Evolutionary conservation across 176 grass and related monocot species (phyloP).

Genomic region (Eleusine coracana): DNA sequence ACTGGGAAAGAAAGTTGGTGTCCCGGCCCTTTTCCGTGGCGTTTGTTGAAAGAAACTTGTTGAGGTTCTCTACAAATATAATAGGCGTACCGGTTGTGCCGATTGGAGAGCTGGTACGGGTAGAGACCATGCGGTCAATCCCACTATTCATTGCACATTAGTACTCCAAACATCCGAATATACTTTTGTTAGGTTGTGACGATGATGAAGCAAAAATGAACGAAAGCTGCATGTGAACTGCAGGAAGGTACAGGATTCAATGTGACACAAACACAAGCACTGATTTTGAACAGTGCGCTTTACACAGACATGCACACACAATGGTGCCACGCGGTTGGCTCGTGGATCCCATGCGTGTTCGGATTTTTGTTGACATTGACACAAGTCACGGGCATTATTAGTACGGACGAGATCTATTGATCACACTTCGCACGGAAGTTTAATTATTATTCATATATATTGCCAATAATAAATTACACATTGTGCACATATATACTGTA

Average conservation of each 20-base stretch:
- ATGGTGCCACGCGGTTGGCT: neutral
- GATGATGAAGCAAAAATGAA: neutral
- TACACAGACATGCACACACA: neutral
- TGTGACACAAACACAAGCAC: neutral
- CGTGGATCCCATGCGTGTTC: neutral
- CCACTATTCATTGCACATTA: neutral
- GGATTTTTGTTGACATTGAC: neutral
- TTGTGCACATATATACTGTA: neutral
- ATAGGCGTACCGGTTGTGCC: neutral
- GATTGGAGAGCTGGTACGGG: neutral
- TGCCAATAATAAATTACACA: neutral
- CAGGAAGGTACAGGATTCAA: neutral
- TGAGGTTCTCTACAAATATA: neutral
- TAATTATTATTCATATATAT: neutral
- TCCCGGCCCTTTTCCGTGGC: neutral
- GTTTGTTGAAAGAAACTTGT: conserved; percentile 31
- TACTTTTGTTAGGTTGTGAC: neutral
- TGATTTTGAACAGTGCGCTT: neutral
- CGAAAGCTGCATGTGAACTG: conserved; percentile 7
- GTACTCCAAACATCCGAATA: neutral
- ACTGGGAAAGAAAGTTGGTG: neutral
- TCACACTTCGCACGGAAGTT: neutral
- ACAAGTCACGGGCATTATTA: neutral
- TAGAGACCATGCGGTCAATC: neutral
- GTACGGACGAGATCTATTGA: neutral